These are phyloP conservation scores for Colletotrichum sp. DNA, from an alignment of 2,329 filamentous ascomycete genomes.

Conservation along the genomic window DNA sequence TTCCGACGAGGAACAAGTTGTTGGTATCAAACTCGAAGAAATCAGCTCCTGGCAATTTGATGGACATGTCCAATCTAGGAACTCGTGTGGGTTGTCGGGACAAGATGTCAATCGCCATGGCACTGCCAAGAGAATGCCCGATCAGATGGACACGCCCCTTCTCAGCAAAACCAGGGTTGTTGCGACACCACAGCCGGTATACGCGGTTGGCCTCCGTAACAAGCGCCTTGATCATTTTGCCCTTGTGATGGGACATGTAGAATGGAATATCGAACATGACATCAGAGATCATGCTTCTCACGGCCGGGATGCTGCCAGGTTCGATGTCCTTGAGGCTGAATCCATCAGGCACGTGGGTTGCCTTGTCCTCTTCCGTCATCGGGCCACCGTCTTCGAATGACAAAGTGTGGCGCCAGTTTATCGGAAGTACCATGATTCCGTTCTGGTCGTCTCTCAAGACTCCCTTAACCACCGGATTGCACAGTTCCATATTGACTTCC, in stretches of 20 bases:
- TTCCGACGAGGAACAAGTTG: conserved; percentile 88
- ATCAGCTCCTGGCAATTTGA: conserved; percentile 48
- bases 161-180: conserved; percentile 85
- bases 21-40: conserved; percentile 92
- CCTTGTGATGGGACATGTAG: conserved; percentile 95
- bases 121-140: conserved; percentile 90
- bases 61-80: conserved; percentile 52
- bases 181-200: conserved; percentile 93
- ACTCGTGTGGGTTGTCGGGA: conserved; percentile 83
- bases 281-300: conserved; percentile 93
- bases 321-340: conserved; percentile 85
- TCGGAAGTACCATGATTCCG: conserved; percentile 89
- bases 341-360: conserved; percentile 62
- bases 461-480: conserved; percentile 73
- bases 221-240: conserved; percentile 90
- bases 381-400: conserved; percentile 83
- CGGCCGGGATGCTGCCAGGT: conserved; percentile 84
- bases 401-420: conserved; percentile 92
- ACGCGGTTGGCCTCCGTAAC: conserved; percentile 92
- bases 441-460: conserved; percentile 80
- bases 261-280: conserved; percentile 99
- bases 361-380: conserved; percentile 58
- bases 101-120: conserved; percentile 91
- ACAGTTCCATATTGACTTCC: conserved; percentile 84
- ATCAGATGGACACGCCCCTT: conserved; percentile 89